A percentile compares a stretch with the other conserved stretches of the same genome.
These are phyloP conservation scores for Stipa capillata DNA, from an alignment of 176 grass and related monocot genomes.

Conservation along the genomic window DNA sequence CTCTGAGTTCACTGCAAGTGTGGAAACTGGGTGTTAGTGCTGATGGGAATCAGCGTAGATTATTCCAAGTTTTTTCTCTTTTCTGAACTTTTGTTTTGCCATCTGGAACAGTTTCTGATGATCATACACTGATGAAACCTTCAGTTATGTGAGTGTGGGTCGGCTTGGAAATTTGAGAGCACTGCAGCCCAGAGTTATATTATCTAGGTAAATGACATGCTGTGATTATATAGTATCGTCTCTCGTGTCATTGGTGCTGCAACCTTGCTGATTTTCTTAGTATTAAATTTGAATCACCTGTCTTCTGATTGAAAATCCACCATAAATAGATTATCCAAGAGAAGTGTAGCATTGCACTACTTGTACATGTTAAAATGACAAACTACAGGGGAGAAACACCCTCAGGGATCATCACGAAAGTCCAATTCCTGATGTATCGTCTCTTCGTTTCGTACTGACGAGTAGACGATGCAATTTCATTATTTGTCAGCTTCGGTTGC, in stretches of 20 bases:
- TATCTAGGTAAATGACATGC: neutral
- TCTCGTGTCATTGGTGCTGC: neutral
- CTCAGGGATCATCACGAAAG: neutral
- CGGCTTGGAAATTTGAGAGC: neutral
- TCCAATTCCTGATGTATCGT: neutral
- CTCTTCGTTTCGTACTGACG: neutral
- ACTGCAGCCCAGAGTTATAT: neutral
- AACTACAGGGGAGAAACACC: neutral
- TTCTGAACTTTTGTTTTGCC: slow-evolving; percentile 4
- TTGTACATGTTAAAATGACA: slow-evolving; percentile 7
- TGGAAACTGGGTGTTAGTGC: neutral
- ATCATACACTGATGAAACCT: slow-evolving; percentile 21
- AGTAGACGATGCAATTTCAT: neutral
- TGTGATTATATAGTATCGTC: neutral
- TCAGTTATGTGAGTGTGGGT: slow-evolving; percentile 18
- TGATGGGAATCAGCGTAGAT: slow-evolving; percentile 5
- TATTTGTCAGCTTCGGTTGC: neutral
- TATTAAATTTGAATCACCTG: neutral
- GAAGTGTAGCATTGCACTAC: neutral
- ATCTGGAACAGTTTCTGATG: neutral
- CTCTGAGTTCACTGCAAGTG: neutral
- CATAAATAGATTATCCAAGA: neutral
- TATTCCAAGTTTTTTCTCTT: neutral
- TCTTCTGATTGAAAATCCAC: neutral
- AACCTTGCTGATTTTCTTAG: neutral